Evolutionary conservation across 441 rosid species (phyloP), one percentile per base, ranked within the genome.

Genomic region (Populus hybrid): DNA sequence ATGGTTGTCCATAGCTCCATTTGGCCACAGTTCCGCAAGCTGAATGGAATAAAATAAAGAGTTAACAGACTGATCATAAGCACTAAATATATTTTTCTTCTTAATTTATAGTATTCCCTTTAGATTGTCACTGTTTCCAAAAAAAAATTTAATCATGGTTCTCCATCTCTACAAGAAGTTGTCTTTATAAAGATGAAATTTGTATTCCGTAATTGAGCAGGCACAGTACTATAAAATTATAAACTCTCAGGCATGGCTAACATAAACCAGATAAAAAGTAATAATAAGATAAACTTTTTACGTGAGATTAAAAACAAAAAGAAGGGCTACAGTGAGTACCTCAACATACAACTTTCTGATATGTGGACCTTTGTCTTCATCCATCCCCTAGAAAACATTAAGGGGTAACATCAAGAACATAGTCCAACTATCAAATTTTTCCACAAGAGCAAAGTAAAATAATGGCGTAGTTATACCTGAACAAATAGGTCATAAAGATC

Each of bases 1-100:
- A 83, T 85, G 87, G 81, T 88, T 87, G 84, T 92, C 92, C 92
- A 92, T 92, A 69, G 85, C 81, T 73, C 91, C 89, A 75, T 80
- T 84, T 79, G 97, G 97, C 97, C 97, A 92, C 74, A 92, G 83
- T 72, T 82, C 86, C 69, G 92, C 91, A 64, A 92, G 89, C 97
- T 91, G 89, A 79, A 82, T 38, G 78, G 77, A 28, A 70, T 26
- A 40, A 40, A 24, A 21, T 40, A 40, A 18, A 23, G 38, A 73
- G 6, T 14, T 5, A 40, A 54, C 21, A 8, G 54, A 73, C 21
- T 8, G 12, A 69, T 20, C 73, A 69, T 10, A 28, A 6, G 20
- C 35, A 35, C 73, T 10, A 32, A 66, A 35, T 2, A 35, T 14
- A 69, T 69, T 46, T 46, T 46, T 14, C 54, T 4, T 46, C 54